Base-by-base conservation (phyloP, 108 stramenopile genomes). In the Cyclotella cryptica region DNA sequence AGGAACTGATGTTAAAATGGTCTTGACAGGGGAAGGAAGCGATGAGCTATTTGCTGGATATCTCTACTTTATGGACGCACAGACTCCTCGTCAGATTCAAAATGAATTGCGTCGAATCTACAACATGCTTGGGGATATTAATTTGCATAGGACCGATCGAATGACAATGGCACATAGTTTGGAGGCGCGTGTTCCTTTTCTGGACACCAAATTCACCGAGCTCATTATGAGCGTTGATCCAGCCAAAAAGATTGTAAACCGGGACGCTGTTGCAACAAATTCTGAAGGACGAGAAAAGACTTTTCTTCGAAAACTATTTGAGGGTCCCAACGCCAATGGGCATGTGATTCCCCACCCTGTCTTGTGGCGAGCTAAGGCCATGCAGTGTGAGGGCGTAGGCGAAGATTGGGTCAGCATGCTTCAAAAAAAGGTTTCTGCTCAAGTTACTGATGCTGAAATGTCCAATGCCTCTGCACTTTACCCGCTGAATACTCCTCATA, bases 341-440 rank as follows among this genome's bases (percentile, higher is more conserved):
- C 30, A 86, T 70, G 66, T 75, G 43, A 90, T 92, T 77, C 92
- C 92, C 13, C 64, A 30, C 13, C 87, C 88, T 8, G 85, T 92
- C 8, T 64, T 92, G 28, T 92, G 92, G 92, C 70, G 92, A 43
- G 88, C 92, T 39, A 92, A 92, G 87, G 92, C 92, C 15, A 92
- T 92, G 92, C 92, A 92, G 69, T 92, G 92, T 49, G 92, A 92
- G 69, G 92, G 92, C 60, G 92, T 92, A 24, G 92, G 92, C 28
- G 88, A 89, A 69, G 88, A 89, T 70, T 92, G 92, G 92, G 92
- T 92, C 41, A 80, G 86, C 19, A 88, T 86, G n/a, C 66, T 92
- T 28, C 92, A 92, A 75, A 57, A 81, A 12, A 74, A 79, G n/a
- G 87, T 92, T 14, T 79, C 92, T 8, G 63, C 78, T 41, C 71